Conservation (phyloP, 2,329 filamentous ascomycete species). For the Didymella lethalis region DNA sequence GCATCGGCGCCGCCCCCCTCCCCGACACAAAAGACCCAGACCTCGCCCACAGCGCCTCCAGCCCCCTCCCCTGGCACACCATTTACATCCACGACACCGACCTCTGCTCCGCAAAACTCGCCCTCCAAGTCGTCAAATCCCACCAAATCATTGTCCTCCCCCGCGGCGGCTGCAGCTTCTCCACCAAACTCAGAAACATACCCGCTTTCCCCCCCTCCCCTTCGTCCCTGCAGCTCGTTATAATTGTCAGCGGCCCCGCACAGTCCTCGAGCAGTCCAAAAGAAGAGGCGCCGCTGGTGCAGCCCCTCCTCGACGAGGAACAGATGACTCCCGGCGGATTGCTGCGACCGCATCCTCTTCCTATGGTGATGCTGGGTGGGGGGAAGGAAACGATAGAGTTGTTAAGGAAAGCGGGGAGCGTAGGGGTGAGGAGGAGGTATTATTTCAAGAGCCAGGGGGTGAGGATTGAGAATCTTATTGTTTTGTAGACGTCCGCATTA, state of each 20-base stretch:
- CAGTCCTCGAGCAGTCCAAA: background rate
- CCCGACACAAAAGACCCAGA: conserved; percentile 63
- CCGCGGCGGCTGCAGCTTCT: conserved; percentile 85
- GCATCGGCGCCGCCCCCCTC: conserved; percentile 72
- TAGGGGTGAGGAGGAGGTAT: conserved; percentile 81
- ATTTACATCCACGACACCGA: conserved; percentile 73
- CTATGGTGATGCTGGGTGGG: conserved; percentile 82
- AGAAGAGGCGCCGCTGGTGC: conserved; percentile 52
- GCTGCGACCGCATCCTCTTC: conserved; percentile 73
- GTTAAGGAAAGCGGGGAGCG: conserved; percentile 67
- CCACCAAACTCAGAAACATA: conserved; percentile 83
- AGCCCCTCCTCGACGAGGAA: conserved; percentile 77
- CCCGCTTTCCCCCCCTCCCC: conserved; percentile 73
- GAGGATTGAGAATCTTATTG: conserved; percentile 78
- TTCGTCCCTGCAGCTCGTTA: conserved; percentile 76
- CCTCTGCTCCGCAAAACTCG: conserved; percentile 68
- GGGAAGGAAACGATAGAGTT: conserved; percentile 70
- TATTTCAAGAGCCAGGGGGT: conserved; percentile 82
- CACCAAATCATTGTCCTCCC: conserved; percentile 83
- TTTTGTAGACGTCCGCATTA: no score
- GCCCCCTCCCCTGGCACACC: conserved; percentile 71
- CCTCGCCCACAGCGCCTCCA: conserved; percentile 38
- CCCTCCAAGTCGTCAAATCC: conserved; percentile 58
- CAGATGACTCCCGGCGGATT: conserved; percentile 77
- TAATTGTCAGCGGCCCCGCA: conserved; percentile 69